Evolutionary conservation across 805 yeast genomes (phyloP).

Genomic region (Candida railenensis): DNA sequence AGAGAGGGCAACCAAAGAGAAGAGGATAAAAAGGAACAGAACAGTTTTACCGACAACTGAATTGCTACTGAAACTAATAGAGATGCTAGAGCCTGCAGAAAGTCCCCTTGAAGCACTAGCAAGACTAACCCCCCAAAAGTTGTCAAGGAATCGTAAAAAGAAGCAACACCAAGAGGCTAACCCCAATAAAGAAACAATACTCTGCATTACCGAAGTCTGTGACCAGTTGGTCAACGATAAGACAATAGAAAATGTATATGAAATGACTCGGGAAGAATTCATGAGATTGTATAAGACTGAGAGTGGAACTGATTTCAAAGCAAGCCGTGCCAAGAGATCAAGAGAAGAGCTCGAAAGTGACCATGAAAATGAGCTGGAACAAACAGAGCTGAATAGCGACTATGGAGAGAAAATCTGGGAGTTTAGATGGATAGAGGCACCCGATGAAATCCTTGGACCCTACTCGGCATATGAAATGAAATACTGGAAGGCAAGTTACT

Average conservation of each 20-base stretch:
- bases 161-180: constrained; percentile 7
- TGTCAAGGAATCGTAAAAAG: constrained; percentile 15
- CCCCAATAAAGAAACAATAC: constrained; percentile 17
- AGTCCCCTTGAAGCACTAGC: constrained; percentile 56
- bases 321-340: constrained; percentile 17
- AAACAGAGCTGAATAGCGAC: constrained; percentile 12
- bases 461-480: constrained; percentile 54
- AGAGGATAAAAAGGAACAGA: constrained; percentile 12
- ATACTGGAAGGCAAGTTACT: constrained; percentile 52
- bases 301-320: constrained; percentile 22
- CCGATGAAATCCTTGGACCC: constrained; percentile 46
- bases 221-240: constrained; percentile 43
- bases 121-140: constrained; percentile 30
- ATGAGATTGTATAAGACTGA: constrained; percentile 28
- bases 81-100: constrained; percentile 55
- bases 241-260: constrained; percentile 47
- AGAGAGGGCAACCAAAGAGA: constrained; percentile 15
- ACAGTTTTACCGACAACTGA: constrained; percentile 11
- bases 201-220: constrained; percentile 47
- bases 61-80: constrained; percentile 33
- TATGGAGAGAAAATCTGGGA: constrained; percentile 38
- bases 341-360: constrained; percentile 16
- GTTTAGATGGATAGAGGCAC: constrained; percentile 34
- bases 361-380: constrained; percentile 13
- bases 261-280: constrained; percentile 55